Evolutionary conservation across 1,284 basidiomycete species (phyloP).

Genomic region (Leccinum fallax): DNA sequence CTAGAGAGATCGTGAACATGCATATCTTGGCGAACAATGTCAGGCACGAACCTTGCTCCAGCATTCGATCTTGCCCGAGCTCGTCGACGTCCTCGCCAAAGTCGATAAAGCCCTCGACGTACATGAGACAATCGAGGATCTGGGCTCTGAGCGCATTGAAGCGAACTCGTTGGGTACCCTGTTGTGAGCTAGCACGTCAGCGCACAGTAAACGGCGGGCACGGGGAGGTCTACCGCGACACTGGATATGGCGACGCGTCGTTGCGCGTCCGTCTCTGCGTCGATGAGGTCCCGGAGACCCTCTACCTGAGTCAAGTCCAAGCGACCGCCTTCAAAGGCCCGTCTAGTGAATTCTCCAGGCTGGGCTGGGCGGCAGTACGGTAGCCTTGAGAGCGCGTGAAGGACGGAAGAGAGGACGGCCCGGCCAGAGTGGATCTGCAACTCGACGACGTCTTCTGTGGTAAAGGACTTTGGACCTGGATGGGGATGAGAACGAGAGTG

Average conservation of each 20-base stretch:
- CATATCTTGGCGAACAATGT: background rate
- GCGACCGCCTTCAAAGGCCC: conserved; percentile 77
- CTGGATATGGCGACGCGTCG: conserved; percentile 70
- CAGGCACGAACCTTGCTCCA: conserved; percentile 65
- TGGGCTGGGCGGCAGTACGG: conserved; percentile 74
- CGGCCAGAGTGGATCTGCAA: conserved; percentile 88
- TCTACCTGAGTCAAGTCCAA: conserved; percentile 86
- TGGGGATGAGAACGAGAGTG: conserved; percentile 1
- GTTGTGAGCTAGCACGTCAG: conserved; percentile 6
- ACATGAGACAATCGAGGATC: conserved; percentile 72
- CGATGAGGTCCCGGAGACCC: conserved; percentile 80
- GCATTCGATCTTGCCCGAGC: conserved; percentile 34
- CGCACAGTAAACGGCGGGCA: background rate
- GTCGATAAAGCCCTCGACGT: conserved; percentile 87
- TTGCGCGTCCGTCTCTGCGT: conserved; percentile 84
- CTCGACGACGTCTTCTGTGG: conserved; percentile 82
- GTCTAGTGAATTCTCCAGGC: conserved; percentile 85
- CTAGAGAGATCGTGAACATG: conserved; percentile 36
- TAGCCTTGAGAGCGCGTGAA: conserved; percentile 61
- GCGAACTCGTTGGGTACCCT: conserved; percentile 62
- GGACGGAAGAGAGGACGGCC: conserved; percentile 72
- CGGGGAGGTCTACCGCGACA: conserved; percentile 52
- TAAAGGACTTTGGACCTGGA: conserved; percentile 74
- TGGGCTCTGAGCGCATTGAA: conserved; percentile 66
- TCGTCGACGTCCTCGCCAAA: conserved; percentile 87